A percentile compares a stretch with the other conserved stretches of the same genome.
Conservation (phyloP, 208 protist genomes). For the Trypanosoma mega region DNA sequence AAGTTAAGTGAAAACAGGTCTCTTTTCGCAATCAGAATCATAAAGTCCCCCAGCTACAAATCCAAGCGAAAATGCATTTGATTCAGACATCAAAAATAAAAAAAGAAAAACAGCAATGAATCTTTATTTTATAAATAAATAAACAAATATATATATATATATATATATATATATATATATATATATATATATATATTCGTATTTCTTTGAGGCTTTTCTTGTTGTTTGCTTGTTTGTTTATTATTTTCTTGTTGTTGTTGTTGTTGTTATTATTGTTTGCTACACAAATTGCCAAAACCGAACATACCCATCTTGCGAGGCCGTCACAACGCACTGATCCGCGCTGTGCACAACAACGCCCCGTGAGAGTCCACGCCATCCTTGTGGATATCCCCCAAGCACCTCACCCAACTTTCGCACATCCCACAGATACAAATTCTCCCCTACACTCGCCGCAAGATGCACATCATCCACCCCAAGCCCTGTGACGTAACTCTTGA, state of each 20-base stretch:
- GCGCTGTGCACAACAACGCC: conserved; percentile 58
- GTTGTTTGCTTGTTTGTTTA: too few species aligned
- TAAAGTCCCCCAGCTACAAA: too few species aligned
- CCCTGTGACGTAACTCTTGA: conserved; percentile 83
- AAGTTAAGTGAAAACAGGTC: too few species aligned
- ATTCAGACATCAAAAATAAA: background rate
- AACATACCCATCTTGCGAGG: conserved; percentile 73
- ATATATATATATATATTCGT: conserved; percentile 20
- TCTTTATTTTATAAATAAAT: conserved; percentile 6
- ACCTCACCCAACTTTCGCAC: conserved; percentile 70
- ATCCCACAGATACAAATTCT: conserved; percentile 86
- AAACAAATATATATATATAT: conserved; percentile 18
- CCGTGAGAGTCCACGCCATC: conserved; percentile 78
- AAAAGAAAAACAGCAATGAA: background rate
- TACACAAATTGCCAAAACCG: conserved; percentile 79
- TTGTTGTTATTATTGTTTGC: too few species aligned
- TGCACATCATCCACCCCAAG: conserved; percentile 75
- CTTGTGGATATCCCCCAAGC: conserved; percentile 74
- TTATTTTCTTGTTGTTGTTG: too few species aligned
- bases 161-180: conserved; percentile 14
- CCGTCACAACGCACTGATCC: conserved; percentile 60
- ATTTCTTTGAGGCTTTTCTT: too few species aligned
- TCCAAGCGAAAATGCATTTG: background rate
- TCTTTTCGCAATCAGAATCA: too few species aligned
- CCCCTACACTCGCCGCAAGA: conserved; percentile 71